Base-by-base conservation (phyloP, 768 basidiomycete genomes). In the Hypholoma fasciculare region DNA sequence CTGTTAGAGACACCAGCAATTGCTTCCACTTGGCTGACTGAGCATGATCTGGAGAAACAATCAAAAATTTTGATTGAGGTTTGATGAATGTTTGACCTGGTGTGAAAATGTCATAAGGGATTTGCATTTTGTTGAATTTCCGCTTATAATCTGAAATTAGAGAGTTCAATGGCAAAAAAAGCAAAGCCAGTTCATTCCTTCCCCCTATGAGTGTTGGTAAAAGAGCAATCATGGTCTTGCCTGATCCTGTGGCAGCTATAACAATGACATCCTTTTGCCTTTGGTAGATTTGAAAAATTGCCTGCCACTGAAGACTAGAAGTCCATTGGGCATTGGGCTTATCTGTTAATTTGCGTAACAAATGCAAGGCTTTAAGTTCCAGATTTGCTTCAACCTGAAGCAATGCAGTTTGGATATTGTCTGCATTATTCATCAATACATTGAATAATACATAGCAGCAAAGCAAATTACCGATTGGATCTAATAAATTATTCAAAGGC, bases 171-270 rank as follows among this genome's bases (percentile, higher is more conserved):
- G 71, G 72, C 7, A 65, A 43, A 2, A 71, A 26, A 1, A 69
- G 53, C 0, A 74, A 48, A 0, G 65, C 63, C 2, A 61, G 57
- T 12, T 48, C 39, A 14, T 49, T 36, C 0, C 54, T 14, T n/a
- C 61, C 54, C 0, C 67, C 38, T n/a, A 69, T 20, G 4, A 23
- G 4, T 0, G 66, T 9, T 0, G 71, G 67, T 3, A 73, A 43
- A 5, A 73, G 49, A 0, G 64, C 65, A 1, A 66, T 40, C 63
- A 69, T 61, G 0, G 67, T 66, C 49, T 73, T 74, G 1, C 73
- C 72, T 11, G 57, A 44, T 1, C 67, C 65, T 3, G 73, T 72
- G 0, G 53, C 56, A 4, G 67, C 52, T 1, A 69, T 53, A 0
- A 62, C 57, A 16, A 73, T 40, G 12, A 73, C 56, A 36, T 74